These are phyloP conservation scores for Sarocladium oryzae DNA, from an alignment of 2,329 filamentous ascomycete species.

Conservation along the genomic window DNA sequence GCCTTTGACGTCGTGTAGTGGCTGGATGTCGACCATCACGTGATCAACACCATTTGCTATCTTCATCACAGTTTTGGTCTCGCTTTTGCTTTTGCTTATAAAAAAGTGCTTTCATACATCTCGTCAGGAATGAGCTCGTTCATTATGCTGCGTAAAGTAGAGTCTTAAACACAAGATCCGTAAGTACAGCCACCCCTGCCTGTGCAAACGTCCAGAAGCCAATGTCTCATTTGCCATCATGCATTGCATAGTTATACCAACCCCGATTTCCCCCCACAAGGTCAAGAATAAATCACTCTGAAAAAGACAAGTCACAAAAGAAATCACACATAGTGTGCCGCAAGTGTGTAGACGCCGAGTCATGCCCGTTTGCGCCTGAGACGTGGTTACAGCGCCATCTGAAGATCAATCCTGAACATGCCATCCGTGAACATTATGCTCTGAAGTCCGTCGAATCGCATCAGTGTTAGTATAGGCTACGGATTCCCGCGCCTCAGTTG, in stretches of 20 bases:
- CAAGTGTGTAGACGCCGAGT: conserved; percentile 2
- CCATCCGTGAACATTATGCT: conserved; percentile 2
- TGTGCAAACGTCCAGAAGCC: conserved; percentile 2
- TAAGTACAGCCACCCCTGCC: conserved; percentile 13
- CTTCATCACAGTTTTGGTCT: not conserved
- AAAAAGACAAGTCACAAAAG: conserved; percentile 12
- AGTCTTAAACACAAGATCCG: conserved; percentile 8
- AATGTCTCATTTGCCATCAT: conserved; percentile 3
- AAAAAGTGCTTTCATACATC: not conserved
- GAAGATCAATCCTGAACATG: not conserved
- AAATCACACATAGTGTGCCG: conserved; percentile 10
- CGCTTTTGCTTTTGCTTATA: not conserved
- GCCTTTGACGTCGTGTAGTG: conserved; percentile 6
- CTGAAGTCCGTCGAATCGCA: conserved; percentile 5
- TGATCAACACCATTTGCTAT: not conserved
- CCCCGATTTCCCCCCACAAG: conserved; percentile 5
- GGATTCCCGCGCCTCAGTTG: conserved; percentile 26
- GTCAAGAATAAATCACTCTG: conserved; percentile 2
- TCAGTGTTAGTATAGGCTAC: conserved; percentile 1
- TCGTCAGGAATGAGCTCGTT: conserved; percentile 1
- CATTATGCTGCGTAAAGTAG: conserved; percentile 7
- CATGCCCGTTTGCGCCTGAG: conserved; percentile 7
- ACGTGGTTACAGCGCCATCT: not conserved
- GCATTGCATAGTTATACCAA: not conserved
- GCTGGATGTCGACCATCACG: not conserved